Evolutionary conservation across 2,329 filamentous ascomycete genomes (phyloP), one percentile per base, ranked within the genome.

Genomic region (Aureobasidium sp.): DNA sequence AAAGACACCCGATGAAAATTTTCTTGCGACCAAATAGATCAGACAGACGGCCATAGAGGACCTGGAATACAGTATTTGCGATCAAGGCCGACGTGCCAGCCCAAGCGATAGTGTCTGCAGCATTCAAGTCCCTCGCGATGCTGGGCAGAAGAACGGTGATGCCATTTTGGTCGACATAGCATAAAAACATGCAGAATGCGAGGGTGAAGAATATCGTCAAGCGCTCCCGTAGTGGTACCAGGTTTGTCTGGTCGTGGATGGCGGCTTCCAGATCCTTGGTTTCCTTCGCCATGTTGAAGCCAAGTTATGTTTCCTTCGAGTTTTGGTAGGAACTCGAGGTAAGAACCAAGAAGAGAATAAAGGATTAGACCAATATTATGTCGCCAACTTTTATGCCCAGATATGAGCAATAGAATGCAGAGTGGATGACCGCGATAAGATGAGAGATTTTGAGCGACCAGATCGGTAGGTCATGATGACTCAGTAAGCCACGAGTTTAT

Each of bases 21-120:
- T 78, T 75, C 69, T 86, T 86, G 19, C 84, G 78, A 17, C 70
- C 70, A 50, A 72, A 72, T 3, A 72, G 66, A 50, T 72, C 70
- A 22, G 63, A 66, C 19, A 72, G 63, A 14, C 70, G 78, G 22
- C 85, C 84, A 68, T 87, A 87, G 0, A 88, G 76, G 63, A 86
- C 82, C 65, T 85, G 84, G 65, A 87, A 87, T 37, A 82, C 80
- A 0, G 85, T 86, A 63, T 81, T 82, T 33, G 81, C 81, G 49
- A 84, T 79, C 48, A 84, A 70, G 3, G 77, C 77, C 9, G 79
- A 78, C 0, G 80, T 82, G 7, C 79, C 80, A 1, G 79, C 79
- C 81, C 81, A 83, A 0, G 79, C 77, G 50, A 85, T 85, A 2
- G 80, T 80, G n/a, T 74, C 74, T 63, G 73, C 72, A 1, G 75